phyloP scores from a whole-genome alignment of 148 eudicot genomes.

The Vaccinium macrocarpon region DNA sequence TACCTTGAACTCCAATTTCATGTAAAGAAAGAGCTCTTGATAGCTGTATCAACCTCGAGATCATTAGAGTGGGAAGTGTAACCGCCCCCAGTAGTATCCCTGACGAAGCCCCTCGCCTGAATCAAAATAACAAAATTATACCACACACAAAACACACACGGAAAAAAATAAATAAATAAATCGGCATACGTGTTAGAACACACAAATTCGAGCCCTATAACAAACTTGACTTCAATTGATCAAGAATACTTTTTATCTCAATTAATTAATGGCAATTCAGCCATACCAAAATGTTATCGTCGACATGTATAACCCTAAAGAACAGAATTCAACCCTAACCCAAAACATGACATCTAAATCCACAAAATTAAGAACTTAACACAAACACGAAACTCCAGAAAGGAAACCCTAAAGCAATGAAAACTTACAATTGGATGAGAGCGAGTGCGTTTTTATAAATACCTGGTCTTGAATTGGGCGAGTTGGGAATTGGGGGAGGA shows the following conservation, averaged over 20 bases:
- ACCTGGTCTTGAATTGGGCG: constrained; percentile 53
- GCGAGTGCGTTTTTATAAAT: background rate
- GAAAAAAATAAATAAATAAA: background rate
- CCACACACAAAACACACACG: background rate
- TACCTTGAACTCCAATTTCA: constrained; percentile 56
- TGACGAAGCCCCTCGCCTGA: constrained; percentile 79
- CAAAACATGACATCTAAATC: background rate
- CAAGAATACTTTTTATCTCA: no score
- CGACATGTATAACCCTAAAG: background rate
- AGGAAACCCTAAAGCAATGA: background rate
- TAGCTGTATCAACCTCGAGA: constrained; percentile 67
- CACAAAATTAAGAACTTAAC: background rate
- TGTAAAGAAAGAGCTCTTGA: constrained; percentile 49
- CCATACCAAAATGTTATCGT: no score
- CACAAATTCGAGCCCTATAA: no score
- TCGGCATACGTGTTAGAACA: background rate
- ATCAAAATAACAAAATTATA: constrained; percentile 9
- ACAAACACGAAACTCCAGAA: background rate
- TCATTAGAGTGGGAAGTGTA: constrained; percentile 69
- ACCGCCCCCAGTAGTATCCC: constrained; percentile 80
- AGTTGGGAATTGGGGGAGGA: constrained; percentile 28
- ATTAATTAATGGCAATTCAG: no score
- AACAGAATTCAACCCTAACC: background rate
- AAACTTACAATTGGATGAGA: background rate
- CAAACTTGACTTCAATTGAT: no score